Evolutionary conservation across 2,329 filamentous ascomycete genomes (phyloP).

Genomic region (Fusarium sp.): DNA sequence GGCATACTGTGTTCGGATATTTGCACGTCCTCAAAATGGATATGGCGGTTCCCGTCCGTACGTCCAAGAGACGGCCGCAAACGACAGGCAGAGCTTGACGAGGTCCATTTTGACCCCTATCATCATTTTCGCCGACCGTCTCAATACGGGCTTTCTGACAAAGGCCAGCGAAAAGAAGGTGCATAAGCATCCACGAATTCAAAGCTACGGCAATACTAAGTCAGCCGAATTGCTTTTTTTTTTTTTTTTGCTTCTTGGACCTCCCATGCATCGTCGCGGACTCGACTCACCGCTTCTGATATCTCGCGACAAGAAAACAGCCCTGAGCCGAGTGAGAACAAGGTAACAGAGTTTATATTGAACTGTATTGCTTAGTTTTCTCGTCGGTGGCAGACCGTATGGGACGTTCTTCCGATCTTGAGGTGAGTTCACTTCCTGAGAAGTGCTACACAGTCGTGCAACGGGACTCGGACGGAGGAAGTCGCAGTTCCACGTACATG

Average conservation of each 20-base stretch:
- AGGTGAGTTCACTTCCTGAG: neutral
- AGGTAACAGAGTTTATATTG: neutral
- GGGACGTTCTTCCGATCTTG: neutral
- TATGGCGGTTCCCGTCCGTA: neutral
- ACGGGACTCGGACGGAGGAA: neutral
- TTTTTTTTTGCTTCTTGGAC: neutral
- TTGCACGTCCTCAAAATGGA: neutral
- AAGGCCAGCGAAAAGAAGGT: neutral
- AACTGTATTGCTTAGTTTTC: neutral
- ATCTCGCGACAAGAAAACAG: neutral
- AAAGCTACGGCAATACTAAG: neutral
- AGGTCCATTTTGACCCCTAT: neutral
- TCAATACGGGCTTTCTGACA: neutral
- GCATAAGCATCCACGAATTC: neutral
- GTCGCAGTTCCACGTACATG: neutral
- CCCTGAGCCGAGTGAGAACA: neutral
- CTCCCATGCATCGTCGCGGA: neutral
- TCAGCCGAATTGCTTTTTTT: neutral
- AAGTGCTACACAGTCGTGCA: neutral
- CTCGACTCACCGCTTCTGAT: neutral
- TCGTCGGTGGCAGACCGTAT: neutral
- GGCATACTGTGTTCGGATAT: no score
- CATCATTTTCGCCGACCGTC: neutral
- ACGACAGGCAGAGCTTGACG: neutral
- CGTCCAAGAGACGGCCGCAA: neutral